Evolutionary conservation across 2,329 filamentous ascomycete species (phyloP).

Genomic region (Alternaria dauci): DNA sequence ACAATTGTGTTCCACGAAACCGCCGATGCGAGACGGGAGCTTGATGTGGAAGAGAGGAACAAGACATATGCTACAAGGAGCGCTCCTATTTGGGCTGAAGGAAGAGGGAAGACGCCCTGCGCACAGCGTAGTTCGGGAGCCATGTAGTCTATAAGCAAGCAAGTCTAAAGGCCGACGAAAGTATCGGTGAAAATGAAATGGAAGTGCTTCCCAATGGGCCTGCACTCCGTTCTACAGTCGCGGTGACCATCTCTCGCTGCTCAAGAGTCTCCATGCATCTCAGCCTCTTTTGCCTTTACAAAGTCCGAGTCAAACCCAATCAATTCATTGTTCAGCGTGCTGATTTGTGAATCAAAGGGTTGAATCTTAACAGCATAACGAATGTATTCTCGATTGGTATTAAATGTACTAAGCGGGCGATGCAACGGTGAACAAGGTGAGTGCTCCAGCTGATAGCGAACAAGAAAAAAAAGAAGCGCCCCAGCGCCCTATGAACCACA

Average conservation of each 20-base stretch:
- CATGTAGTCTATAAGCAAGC: neutral
- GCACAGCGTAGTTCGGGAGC: neutral
- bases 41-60: neutral
- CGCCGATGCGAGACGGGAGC: neutral
- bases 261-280: neutral
- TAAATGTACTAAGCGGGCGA: constrained; percentile 7
- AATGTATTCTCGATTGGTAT: constrained; percentile 7
- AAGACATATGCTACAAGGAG: neutral
- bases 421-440: constrained; percentile 1
- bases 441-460: constrained; percentile 9
- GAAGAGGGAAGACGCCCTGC: neutral
- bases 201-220: neutral
- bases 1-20: neutral
- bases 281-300: neutral
- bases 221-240: neutral
- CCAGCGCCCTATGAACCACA: constrained; percentile 1
- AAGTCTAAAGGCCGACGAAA: neutral
- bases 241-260: neutral
- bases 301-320: neutral
- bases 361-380: neutral
- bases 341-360: no score
- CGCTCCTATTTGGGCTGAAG: neutral
- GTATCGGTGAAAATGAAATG: neutral
- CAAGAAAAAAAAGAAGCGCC: constrained; percentile 2
- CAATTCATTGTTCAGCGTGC: no score